Base-by-base conservation (phyloP, 2,329 filamentous ascomycete species). In the Fonsecaea monophora region DNA sequence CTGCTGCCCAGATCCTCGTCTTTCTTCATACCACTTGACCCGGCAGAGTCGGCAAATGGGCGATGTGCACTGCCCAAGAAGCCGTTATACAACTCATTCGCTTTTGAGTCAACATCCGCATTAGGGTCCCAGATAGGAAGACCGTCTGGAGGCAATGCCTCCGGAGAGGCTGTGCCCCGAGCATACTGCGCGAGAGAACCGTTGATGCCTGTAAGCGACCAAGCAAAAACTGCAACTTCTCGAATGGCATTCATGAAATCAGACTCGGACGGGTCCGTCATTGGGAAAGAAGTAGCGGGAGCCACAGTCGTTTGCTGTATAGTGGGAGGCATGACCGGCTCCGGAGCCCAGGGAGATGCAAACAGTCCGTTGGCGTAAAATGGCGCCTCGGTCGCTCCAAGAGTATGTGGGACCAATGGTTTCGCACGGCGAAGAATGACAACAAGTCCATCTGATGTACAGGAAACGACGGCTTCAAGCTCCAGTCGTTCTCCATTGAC, bases 391-490 rank as follows among this genome's bases (percentile, higher is more conserved):
- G 85, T 82, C 62, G 72, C 56, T 66, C 84, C 82, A 62, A 87
- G 82, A 3, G 84, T 78, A 12, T 82, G 81, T 3, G 90, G 90
- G 55, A 93, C 87, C 7, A 87, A 83, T 3, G 91, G 89, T 32
- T 90, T 86, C 30, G 92, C 92, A 70, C 86, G 87, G 64, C 92
- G 87, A 13, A 96, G 81, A 58, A 94, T 89, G 7, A 96, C 92
- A 2, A 96, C 92, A 0, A 96, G 82, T 0, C 92, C 92, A 76
- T 96, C 92, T 0, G 92, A 96, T 1, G 92, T 92, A 78, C 92
- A 96, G 0, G 92, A 96, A 4, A 96, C 89, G n/a, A 96, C 92
- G 1, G 92, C 92, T 79, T 96, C 92, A 3, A 96, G 81, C 78
- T 96, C 92, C 60, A 92, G 83, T 1, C 84, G 82, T 58, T 53